Evolutionary conservation across 169 alveolate genomes (phyloP), one percentile per base, ranked within the genome.

Genomic region (Plasmodium berghei): DNA sequence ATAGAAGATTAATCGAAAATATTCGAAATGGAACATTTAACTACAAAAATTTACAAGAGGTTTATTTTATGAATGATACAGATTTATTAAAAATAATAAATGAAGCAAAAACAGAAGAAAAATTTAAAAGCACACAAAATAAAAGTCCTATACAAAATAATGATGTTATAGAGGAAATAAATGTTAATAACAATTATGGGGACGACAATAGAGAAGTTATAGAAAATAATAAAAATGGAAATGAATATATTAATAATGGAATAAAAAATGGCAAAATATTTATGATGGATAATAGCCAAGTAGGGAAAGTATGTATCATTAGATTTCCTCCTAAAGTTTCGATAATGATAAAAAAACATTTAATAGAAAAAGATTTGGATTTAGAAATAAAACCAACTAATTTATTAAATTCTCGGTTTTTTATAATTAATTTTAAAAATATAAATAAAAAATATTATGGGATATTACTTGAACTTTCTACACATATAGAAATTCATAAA

Each of bases 401-500:
- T 28, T 91, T 91, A 56, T 91, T 88, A 72, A 91, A 91, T 55
- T 91, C 91, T 63, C 58, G 94, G 24, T 87, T 91, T 49, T 74
- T 74, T 40, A 54, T 88, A 34, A 85, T 91, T 14, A 87, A 87
- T 58, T 86, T 91, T 54, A 74, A 66, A 45, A 74, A 74, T 40
- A 64, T 91, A 42, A 83, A 70, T 49, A 55, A 45, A 63, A 91
- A 91, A 45, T 91, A 46, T 34, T 72, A 85, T 14, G 94, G 94
- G 2, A 64, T 91, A 42, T 66, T 91, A 46, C 90, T 91, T 9
- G 94, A 91, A 40, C 70, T 91, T 9, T 88, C 94, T 16, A 88
- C 93, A 62, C 91, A 91, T 70, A 87, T 91, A 64, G 94, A 91
- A 69, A 77, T 87, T 16, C 91, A 91, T 34, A 91, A 91, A 67